These are phyloP conservation scores for Pseudopithomyces chartarum DNA, from an alignment of 2,329 filamentous ascomycete species.

Conservation along the genomic window DNA sequence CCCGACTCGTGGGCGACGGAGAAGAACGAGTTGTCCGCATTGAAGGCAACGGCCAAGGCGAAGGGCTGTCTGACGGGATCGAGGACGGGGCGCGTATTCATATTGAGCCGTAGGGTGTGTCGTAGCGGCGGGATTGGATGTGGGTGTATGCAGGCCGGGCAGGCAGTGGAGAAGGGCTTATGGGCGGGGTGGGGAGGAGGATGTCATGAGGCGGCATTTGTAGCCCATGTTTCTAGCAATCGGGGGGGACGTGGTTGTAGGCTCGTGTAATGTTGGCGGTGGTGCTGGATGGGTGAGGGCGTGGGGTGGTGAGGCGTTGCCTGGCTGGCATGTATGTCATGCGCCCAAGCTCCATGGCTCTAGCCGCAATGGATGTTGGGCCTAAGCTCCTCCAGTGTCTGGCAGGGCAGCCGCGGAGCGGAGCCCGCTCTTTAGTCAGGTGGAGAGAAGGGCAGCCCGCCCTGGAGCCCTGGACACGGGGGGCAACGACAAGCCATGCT, in stretches of 20 bases:
- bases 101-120: conserved; percentile 45
- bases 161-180: conserved; percentile 13
- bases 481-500: no score
- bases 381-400: conserved; percentile 1
- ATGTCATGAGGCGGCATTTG: conserved; percentile 25
- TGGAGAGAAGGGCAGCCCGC: neutral
- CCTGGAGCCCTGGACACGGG: no score
- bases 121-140: neutral
- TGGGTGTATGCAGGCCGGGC: neutral
- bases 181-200: conserved; percentile 18
- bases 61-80: conserved; percentile 75
- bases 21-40: conserved; percentile 83
- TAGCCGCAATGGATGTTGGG: neutral
- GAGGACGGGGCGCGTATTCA: conserved; percentile 90
- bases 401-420: neutral
- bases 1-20: conserved; percentile 84
- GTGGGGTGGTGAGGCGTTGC: neutral
- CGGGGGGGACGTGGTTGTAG: conserved; percentile 15
- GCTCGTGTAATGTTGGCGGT: neutral
- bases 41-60: conserved; percentile 85
- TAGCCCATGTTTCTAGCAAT: conserved; percentile 23
- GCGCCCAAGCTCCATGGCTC: conserved; percentile 13
- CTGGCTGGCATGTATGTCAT: conserved; percentile 16
- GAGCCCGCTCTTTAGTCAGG: neutral
- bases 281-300: neutral